Evolutionary conservation across 1,139 yeast species (phyloP).

Genomic region (Yamadazyma spencermartinsiae): DNA sequence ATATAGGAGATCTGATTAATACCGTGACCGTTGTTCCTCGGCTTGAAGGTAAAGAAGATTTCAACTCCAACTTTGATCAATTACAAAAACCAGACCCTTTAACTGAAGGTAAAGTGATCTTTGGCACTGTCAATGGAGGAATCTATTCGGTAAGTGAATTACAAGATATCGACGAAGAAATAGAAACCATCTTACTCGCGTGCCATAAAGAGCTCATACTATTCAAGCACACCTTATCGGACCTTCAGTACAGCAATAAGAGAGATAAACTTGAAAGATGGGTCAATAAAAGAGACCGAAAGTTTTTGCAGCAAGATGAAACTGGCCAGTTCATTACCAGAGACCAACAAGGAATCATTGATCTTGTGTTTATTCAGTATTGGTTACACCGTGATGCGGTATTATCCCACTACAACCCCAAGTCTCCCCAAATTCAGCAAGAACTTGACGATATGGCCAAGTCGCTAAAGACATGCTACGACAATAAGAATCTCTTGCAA

Average conservation of each 20-base stretch:
- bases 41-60: slow-evolving; percentile 7
- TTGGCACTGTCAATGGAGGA: slow-evolving; percentile 42
- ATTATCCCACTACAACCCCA: slow-evolving; percentile 4
- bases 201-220: slow-evolving; percentile 19
- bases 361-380: slow-evolving; percentile 19
- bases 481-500: slow-evolving; percentile 15
- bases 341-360: slow-evolving; percentile 19
- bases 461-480: slow-evolving; percentile 16
- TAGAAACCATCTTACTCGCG: slow-evolving; percentile 12
- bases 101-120: slow-evolving; percentile 17
- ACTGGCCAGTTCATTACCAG: slow-evolving; percentile 11
- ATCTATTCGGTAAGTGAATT: slow-evolving; percentile 24
- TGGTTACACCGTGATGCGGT: slow-evolving; percentile 17
- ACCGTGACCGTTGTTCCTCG: slow-evolving; percentile 15
- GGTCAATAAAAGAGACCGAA: slow-evolving; percentile 11
- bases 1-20: slow-evolving; percentile 37
- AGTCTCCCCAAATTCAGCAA: slow-evolving; percentile 3
- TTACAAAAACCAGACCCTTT: slow-evolving; percentile 3
- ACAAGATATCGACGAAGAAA: slow-evolving; percentile 27
- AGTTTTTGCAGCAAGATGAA: slow-evolving; percentile 17
- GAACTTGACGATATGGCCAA: slow-evolving; percentile 10
- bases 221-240: slow-evolving; percentile 14
- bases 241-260: slow-evolving; percentile 13
- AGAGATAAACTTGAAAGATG: slow-evolving; percentile 14
- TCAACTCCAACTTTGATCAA: slow-evolving; percentile 12